A percentile compares a stretch with the other conserved stretches of the same genome.
phyloP scores from a whole-genome alignment of 352 stramenopile genomes.

The Phytophthora uliginosa region DNA sequence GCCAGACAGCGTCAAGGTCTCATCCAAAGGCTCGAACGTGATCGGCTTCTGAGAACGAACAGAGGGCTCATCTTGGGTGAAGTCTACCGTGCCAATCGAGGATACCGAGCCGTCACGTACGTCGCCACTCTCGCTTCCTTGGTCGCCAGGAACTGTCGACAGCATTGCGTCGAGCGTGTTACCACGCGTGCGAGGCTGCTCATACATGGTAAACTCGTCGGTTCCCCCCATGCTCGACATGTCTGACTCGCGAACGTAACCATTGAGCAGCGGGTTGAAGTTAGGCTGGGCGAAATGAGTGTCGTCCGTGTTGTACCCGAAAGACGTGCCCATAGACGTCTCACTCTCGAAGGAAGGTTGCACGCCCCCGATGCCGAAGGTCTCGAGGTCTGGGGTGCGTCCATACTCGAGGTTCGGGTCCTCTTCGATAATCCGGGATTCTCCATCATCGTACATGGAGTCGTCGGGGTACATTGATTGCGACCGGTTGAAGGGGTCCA shows the following conservation, averaged over 20 bases:
- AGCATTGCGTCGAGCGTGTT: slow-evolving; percentile 45
- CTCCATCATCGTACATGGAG: slow-evolving; percentile 42
- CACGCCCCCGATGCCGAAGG: slow-evolving; percentile 45
- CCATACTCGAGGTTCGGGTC: slow-evolving; percentile 55
- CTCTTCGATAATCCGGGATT: slow-evolving; percentile 45
- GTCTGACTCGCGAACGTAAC: slow-evolving; percentile 65
- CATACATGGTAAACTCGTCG: slow-evolving; percentile 63
- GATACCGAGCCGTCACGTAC: slow-evolving; percentile 45
- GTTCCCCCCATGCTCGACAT: slow-evolving; percentile 64
- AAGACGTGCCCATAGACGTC: slow-evolving; percentile 64
- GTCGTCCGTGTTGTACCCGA: slow-evolving; percentile 45
- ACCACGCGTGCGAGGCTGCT: slow-evolving; percentile 43
- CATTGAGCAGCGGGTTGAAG: slow-evolving; percentile 51
- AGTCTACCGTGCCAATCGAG: slow-evolving; percentile 72
- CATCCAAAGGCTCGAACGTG: slow-evolving; percentile 43
- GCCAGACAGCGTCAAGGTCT: slow-evolving; percentile 47
- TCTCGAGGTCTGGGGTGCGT: slow-evolving; percentile 50
- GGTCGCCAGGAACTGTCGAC: slow-evolving; percentile 23
- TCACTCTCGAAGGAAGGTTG: slow-evolving; percentile 67
- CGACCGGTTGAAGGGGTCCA: slow-evolving; percentile 35
- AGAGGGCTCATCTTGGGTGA: slow-evolving; percentile 50
- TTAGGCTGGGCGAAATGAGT: slow-evolving; percentile 42
- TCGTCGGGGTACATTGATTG: slow-evolving; percentile 49
- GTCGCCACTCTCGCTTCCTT: slow-evolving; percentile 29
- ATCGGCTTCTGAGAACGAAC: slow-evolving; percentile 37